Evolutionary conservation across 192 early-diverging fungal genomes (phyloP), one percentile per base, ranked within the genome.

Genomic region (Coemansia erecta): DNA sequence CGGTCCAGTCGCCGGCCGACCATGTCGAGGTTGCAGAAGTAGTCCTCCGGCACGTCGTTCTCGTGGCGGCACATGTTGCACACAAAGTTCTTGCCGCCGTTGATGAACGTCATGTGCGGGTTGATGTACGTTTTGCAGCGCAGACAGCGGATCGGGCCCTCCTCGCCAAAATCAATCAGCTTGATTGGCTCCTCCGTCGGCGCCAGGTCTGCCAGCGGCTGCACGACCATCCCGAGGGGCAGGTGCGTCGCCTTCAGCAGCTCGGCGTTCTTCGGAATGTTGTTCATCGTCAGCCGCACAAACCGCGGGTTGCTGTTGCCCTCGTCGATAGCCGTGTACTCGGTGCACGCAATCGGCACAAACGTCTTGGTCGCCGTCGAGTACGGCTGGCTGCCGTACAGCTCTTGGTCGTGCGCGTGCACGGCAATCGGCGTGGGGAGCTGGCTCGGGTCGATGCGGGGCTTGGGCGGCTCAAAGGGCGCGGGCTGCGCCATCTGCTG

Each of bases 61-160:
- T 92, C 89, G 64, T 89, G 89, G 19, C 78, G 71, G 78, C 97
- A 99, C 63, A 99, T 67, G 69, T 99, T 99, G 70, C 97, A 99
- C 41, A 92, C 83, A 71, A 91, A 98, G 54, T 86, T 89, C 47
- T 91, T 85, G 15, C 97, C 97, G 11, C 94, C 94, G 24, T 96
- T 89, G 10, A 88, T 87, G 61, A 94, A 99, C 31, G 74, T 69
- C 69, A 92, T 89, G 72, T 85, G 87, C 13, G 94, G 92, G 69
- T 99, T 99, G 63, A 97, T 85, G 67, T 99, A 99, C 2, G 88
- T 92, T 43, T 90, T 90, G 83, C 97, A 99, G 4, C 94, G 87
- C 51, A 81, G 66, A 71, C 97, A 99, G 39, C 97, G 86, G 41
- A 90, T 73, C 3, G 97, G 97, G 0, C 95, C 97, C 8, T 82